These are phyloP conservation scores for Mycena sp. DNA, from an alignment of 1,284 basidiomycete species.

Conservation along the genomic window DNA sequence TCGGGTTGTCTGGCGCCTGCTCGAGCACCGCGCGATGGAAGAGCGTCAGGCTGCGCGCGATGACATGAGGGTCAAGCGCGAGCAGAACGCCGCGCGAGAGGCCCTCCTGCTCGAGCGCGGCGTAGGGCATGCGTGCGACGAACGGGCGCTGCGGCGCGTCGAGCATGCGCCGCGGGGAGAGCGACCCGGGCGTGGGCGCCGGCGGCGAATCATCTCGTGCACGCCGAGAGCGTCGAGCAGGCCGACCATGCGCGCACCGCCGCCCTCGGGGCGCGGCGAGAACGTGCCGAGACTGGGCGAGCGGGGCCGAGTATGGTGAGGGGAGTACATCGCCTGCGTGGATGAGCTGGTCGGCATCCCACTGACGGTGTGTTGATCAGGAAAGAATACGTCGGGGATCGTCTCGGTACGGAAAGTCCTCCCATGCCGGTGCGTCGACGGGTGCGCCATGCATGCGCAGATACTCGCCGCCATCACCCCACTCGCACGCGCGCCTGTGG, in stretches of 20 bases:
- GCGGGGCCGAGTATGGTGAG: constrained; percentile 52
- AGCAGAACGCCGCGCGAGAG: constrained; percentile 75
- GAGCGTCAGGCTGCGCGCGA: constrained; percentile 66
- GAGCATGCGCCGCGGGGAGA: constrained; percentile 28
- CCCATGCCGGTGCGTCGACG: constrained; percentile 64
- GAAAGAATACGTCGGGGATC: constrained; percentile 52
- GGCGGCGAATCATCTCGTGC: constrained; percentile 15
- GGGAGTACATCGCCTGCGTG: constrained; percentile 59
- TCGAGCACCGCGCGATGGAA: constrained; percentile 67
- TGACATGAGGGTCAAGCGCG: constrained; percentile 61
- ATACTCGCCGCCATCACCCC: constrained; percentile 71
- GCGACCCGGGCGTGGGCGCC: constrained; percentile 30
- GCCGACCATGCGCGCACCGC: constrained; percentile 42
- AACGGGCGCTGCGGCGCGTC: background rate
- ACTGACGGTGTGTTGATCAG: constrained; percentile 29
- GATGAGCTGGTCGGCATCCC: constrained; percentile 58
- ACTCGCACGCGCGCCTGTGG: constrained; percentile 48
- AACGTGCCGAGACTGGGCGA: constrained; percentile 56
- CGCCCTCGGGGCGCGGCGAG: constrained; percentile 65
- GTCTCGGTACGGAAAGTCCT: constrained; percentile 60
- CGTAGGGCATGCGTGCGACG: constrained; percentile 48
- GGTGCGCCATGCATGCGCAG: constrained; percentile 63
- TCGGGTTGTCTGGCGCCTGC: constrained; percentile 27
- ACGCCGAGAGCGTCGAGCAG: constrained; percentile 51
- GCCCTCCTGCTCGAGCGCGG: constrained; percentile 66